Percentiles rank a stretch among this genome's conserved stretches.
phyloP scores from a whole-genome alignment of 805 yeast genomes.

The Candida loeiensis region DNA sequence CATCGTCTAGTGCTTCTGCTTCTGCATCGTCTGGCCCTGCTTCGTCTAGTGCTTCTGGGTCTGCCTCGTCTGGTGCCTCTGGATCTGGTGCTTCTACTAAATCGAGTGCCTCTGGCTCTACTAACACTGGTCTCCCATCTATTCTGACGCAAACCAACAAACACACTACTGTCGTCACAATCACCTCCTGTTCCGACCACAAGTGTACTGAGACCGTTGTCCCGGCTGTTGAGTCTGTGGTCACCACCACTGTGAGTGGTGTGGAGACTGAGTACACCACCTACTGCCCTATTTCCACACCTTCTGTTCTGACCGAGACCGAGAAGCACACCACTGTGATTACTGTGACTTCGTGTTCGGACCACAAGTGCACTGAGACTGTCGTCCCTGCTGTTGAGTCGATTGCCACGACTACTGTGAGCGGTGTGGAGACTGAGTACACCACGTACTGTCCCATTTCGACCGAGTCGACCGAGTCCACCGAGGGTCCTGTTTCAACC shows the following conservation, averaged over 20 bases:
- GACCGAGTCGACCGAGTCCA: slow-evolving; percentile 6
- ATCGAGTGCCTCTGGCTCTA: slow-evolving; percentile 2
- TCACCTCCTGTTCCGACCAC: slow-evolving; percentile 9
- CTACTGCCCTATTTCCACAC: no score
- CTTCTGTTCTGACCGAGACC: no score
- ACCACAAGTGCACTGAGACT: no score
- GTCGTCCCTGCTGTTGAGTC: no score
- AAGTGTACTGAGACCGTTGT: slow-evolving; percentile 6
- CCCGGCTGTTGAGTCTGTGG: slow-evolving; percentile 6
- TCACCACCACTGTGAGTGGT: slow-evolving; percentile 14
- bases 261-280: no score
- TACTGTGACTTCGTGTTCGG: no score
- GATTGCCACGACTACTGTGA: no score
- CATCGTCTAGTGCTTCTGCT: slow-evolving; percentile 1
- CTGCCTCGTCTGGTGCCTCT: slow-evolving; percentile 2
- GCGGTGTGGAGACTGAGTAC: slow-evolving; percentile 12
- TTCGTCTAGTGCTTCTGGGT: not conserved
- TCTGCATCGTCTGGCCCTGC: not conserved
- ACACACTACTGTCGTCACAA: slow-evolving; percentile 3
- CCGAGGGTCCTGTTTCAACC: no score
- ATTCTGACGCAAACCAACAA: slow-evolving; percentile 1
- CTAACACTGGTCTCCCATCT: not conserved
- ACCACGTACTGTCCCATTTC: slow-evolving; percentile 11
- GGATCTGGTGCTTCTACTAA: not conserved
- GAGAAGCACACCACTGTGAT: no score